phyloP scores from a whole-genome alignment of 139 green algal genomes.

The Parachlorella kessleri region DNA sequence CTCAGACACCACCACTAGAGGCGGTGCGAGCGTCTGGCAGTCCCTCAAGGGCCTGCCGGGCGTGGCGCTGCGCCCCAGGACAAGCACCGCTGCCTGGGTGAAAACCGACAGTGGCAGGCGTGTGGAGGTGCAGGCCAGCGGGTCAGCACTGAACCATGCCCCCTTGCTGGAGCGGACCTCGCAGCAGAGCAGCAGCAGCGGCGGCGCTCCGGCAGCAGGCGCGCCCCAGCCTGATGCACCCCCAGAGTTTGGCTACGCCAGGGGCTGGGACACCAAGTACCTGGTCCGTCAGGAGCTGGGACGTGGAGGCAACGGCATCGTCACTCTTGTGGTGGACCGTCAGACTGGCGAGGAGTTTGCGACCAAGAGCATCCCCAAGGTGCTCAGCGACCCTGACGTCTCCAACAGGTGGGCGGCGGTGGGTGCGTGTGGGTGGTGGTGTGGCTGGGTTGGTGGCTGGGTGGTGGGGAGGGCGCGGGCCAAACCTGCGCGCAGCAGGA shows the following conservation, averaged over 20 bases:
- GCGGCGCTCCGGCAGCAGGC: background rate
- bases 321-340: slow-evolving; percentile 27
- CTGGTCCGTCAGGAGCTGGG: slow-evolving; percentile 30
- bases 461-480: no score
- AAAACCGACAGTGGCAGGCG: slow-evolving; percentile 1
- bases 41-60: no score
- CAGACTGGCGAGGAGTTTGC: slow-evolving; percentile 33
- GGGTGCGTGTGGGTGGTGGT: no score
- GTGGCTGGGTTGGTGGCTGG: no score
- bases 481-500: no score
- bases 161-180: background rate
- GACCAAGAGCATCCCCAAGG: slow-evolving; percentile 44
- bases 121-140: slow-evolving; percentile 1
- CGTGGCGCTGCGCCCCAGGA: no score
- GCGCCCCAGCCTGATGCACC: background rate
- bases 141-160: background rate
- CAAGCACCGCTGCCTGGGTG: no score
- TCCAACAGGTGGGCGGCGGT: slow-evolving; percentile 27
- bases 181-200: background rate
- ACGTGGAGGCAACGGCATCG: slow-evolving; percentile 39
- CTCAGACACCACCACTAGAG: no score
- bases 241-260: slow-evolving; percentile 35
- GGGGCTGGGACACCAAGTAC: slow-evolving; percentile 23
- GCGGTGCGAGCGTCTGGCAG: no score
- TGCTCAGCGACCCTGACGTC: slow-evolving; percentile 26